Conservation (phyloP, 2,329 filamentous ascomycete genomes). For the Hypocrella siamensis region DNA sequence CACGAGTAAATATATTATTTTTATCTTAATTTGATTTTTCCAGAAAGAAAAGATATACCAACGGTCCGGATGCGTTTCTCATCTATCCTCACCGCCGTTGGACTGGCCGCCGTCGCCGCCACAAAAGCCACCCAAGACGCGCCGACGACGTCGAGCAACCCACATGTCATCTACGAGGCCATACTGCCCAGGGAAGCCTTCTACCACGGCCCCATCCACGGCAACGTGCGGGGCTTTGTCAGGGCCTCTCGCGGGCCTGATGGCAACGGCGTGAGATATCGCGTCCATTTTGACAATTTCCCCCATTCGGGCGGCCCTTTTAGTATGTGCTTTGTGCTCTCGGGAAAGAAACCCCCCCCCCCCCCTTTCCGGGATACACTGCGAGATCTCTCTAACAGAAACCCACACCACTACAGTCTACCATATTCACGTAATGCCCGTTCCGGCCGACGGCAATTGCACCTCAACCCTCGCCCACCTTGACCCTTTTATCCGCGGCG, state of each 20-base stretch:
- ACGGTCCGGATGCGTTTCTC: constrained; percentile 3
- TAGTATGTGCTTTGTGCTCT: constrained; percentile 25
- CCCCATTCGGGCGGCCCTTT: constrained; percentile 43
- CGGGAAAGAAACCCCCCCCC: too few relatives aligned
- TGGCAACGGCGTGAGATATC: constrained; percentile 39
- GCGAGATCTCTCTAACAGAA: neutral
- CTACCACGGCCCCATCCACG: constrained; percentile 31
- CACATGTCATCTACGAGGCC: constrained; percentile 37
- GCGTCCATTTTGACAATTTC: constrained; percentile 40
- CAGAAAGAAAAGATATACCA: too few relatives aligned
- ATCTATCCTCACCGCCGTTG: neutral
- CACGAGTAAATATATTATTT: too few relatives aligned
- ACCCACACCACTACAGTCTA: constrained; percentile 39
- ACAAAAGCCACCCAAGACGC: constrained; percentile 27
- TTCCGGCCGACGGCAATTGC: constrained; percentile 56
- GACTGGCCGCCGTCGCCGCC: constrained; percentile 7
- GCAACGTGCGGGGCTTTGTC: constrained; percentile 33
- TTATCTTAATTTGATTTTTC: too few relatives aligned
- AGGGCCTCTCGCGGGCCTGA: constrained; percentile 26
- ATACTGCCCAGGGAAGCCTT: constrained; percentile 36
- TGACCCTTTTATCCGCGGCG: constrained; percentile 52
- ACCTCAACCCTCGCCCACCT: constrained; percentile 50
- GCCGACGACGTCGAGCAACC: constrained; percentile 37
- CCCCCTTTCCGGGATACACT: neutral
- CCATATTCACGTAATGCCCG: constrained; percentile 53